Evolutionary conservation across 2,329 filamentous ascomycete genomes (phyloP).

Genomic region (Ophiostoma himal-ulmi): DNA sequence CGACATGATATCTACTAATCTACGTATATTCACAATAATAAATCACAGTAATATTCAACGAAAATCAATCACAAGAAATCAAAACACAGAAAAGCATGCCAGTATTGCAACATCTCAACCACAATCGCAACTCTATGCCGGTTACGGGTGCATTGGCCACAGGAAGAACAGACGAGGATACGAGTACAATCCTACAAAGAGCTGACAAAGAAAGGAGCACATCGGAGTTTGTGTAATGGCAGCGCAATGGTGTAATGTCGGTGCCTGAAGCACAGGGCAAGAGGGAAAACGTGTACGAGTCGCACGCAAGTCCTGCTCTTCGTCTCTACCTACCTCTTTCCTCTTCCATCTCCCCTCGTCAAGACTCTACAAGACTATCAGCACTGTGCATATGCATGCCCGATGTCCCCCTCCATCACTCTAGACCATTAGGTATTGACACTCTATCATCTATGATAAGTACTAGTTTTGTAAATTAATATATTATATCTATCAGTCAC

Average conservation of each 20-base stretch:
- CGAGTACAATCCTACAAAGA: neutral
- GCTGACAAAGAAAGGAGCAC: neutral
- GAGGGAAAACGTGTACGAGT: neutral
- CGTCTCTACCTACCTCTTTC: neutral
- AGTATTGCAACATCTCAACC: too few relatives aligned
- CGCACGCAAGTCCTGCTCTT: neutral
- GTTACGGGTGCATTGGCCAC: neutral
- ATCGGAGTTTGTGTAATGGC: neutral
- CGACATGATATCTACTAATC: too few relatives aligned
- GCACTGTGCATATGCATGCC: too few relatives aligned
- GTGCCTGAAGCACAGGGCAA: neutral
- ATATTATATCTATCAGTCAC: neutral
- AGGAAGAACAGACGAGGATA: neutral
- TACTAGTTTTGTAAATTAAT: too few relatives aligned
- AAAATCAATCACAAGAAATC: too few relatives aligned
- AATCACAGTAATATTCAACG: neutral
- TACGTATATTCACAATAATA: too few relatives aligned
- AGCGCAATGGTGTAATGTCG: neutral
- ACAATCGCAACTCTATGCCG: neutral
- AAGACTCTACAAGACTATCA: neutral
- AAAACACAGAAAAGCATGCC: too few relatives aligned
- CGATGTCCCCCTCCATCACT: neutral
- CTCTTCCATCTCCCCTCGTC: neutral
- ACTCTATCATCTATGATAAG: too few relatives aligned
- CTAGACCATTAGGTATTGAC: too few relatives aligned